Evolutionary conservation across 768 basidiomycete species (phyloP).

Genomic region (Pisolithus marmoratus): DNA sequence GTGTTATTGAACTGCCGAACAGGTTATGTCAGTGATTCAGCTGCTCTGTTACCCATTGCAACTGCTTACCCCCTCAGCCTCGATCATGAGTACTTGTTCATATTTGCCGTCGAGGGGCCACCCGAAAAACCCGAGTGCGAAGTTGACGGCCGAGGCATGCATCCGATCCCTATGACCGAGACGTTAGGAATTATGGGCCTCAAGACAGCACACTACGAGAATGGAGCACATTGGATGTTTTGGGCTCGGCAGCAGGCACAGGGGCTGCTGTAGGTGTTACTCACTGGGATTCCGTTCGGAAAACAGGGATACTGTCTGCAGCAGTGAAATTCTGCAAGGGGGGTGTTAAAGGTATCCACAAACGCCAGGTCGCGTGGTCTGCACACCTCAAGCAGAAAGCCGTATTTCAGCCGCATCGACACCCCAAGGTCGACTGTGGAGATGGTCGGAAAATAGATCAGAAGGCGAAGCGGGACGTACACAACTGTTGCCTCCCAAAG

Average conservation of each 20-base stretch:
- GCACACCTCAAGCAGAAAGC: conserved; percentile 59
- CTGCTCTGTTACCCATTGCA: conserved; percentile 2
- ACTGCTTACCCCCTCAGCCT: conserved; percentile 47
- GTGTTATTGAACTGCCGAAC: conserved; percentile 68
- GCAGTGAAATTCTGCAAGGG: conserved; percentile 50
- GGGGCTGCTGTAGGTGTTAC: conserved; percentile 8
- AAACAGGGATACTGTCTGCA: conserved; percentile 62
- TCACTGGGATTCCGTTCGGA: conserved; percentile 73
- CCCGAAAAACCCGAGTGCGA: conserved; percentile 72
- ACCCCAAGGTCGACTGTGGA: conserved; percentile 57
- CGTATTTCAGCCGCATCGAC: conserved; percentile 73
- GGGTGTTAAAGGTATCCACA: conserved; percentile 2
- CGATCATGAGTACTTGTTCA: conserved; percentile 73
- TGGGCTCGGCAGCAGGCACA: too few species aligned
- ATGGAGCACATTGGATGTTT: too few species aligned
- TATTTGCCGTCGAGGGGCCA: conserved; percentile 69
- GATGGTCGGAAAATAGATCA: background rate
- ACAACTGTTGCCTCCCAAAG: conserved; percentile 83
- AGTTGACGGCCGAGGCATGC: conserved; percentile 59
- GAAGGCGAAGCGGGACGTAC: conserved; percentile 33
- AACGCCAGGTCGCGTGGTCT: background rate
- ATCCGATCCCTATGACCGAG: conserved; percentile 55
- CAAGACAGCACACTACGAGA: too few species aligned
- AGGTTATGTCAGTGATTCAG: background rate
- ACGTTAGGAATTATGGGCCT: background rate